Evolutionary conservation across 805 yeast species (phyloP), one percentile per base, ranked within the genome.

Genomic region (Myxozyma neglecta): DNA sequence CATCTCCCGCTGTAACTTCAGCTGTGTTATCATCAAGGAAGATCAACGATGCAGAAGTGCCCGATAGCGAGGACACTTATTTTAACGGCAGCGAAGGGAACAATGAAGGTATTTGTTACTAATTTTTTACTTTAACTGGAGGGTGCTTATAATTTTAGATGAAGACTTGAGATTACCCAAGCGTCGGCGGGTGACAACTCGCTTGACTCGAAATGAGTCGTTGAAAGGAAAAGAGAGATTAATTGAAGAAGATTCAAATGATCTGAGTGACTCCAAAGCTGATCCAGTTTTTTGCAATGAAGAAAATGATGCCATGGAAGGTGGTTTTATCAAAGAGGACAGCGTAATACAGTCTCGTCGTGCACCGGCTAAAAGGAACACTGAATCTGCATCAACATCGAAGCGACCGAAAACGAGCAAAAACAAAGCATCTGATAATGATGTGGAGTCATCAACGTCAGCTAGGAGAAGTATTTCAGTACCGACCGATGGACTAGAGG

Each of bases 301-400:
- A 3, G 63, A 55, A 2, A 37, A 20, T 14, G 56, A 49, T 24
- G 53, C 37, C 20, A 10, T 42, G 14, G 46, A 42, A 20, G 55
- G 53, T 20, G 51, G 57, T 4, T 64, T 64, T 24, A 49, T 64
- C 39, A 42, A 54, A n/a, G 46, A 42, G 18, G 46, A 42, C n/a
- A 42, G 42, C 42, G 42, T 39, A n/a, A n/a, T 3, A 39, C 13
- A 39, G 42, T n/a, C 42, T 13, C 13, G 16, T 39, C 46, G 16
- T 10, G 20, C 53, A 37, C 5, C 44, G 5, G 34, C 39, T 10
- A 24, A 14, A 58, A 53, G 53, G n/a, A 24, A n/a, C 4, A 14
- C 51, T 13, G 39, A 46, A 37, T 3, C 50, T 16, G 20, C 42
- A 14, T 24, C 52, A 16, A 34, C 46, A 42, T 13, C n/a, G 11